These are phyloP conservation scores for Takakia lepidozioides DNA, from an alignment of 225 moss, liverwort and hornwort genomes.

Conservation along the genomic window DNA sequence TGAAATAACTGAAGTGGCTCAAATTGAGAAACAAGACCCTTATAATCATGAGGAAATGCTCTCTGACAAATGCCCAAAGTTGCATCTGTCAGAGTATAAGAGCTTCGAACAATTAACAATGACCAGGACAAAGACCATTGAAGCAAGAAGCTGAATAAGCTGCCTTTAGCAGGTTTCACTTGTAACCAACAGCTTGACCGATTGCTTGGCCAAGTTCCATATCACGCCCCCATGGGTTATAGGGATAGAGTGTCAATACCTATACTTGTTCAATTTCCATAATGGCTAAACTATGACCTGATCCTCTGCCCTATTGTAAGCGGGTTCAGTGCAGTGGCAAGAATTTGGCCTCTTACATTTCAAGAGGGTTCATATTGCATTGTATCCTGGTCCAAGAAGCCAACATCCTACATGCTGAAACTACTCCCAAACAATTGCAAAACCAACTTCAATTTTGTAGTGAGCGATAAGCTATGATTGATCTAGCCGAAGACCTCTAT, in stretches of 20 bases:
- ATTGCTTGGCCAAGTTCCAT: conserved; percentile 19
- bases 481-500: too few relatives aligned
- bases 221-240: conserved; percentile 12
- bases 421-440: conserved; percentile 18
- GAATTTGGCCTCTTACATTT: conserved; percentile 17
- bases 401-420: conserved; percentile 13
- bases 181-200: neutral
- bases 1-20: too few relatives aligned
- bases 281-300: too few relatives aligned
- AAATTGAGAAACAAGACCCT: too few relatives aligned
- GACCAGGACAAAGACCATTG: too few relatives aligned
- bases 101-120: neutral
- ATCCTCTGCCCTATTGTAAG: too few relatives aligned
- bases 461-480: conserved; percentile 6
- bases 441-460: conserved; percentile 22
- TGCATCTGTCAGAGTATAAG: too few relatives aligned
- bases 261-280: too few relatives aligned
- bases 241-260: neutral
- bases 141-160: neutral
- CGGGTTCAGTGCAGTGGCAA: neutral
- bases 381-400: conserved; percentile 22
- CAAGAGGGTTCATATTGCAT: conserved; percentile 19
- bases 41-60: conserved; percentile 4
- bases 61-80: too few relatives aligned
- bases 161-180: too few relatives aligned